Percentiles rank a stretch among this genome's conserved stretches.
phyloP scores from a whole-genome alignment of 352 stramenopile genomes.

The Phytophthora tentaculata region DNA sequence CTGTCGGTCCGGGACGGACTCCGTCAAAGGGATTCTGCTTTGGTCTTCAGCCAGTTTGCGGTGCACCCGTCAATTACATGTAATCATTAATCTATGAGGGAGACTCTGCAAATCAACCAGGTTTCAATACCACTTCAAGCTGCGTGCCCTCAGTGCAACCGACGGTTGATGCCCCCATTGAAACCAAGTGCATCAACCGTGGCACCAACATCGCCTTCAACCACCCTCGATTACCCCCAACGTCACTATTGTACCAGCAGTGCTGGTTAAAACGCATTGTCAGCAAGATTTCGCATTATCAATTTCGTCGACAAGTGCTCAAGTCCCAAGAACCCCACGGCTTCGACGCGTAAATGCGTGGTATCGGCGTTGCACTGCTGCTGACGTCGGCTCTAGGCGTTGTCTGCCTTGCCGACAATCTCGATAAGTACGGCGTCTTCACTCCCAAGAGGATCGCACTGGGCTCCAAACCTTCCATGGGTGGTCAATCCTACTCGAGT shows the following conservation, averaged over 20 bases:
- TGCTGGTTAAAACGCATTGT: background rate
- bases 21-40: too few species aligned
- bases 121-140: slow-evolving; percentile 4
- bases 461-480: background rate
- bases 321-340: background rate
- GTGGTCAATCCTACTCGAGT: background rate
- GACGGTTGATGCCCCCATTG: background rate
- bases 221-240: too few species aligned
- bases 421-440: background rate
- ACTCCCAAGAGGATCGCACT: background rate
- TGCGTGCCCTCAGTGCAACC: slow-evolving; percentile 1
- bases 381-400: background rate
- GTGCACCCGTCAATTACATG: too few species aligned
- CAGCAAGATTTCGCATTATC: slow-evolving; percentile 2
- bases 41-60: too few species aligned
- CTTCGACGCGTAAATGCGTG: too few species aligned
- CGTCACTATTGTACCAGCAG: too few species aligned
- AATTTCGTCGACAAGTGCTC: slow-evolving; percentile 5
- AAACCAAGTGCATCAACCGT: slow-evolving; percentile 16
- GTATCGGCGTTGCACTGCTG: background rate
- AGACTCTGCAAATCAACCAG: background rate
- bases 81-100: too few species aligned
- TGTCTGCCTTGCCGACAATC: background rate
- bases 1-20: too few species aligned
- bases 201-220: slow-evolving; percentile 1